phyloP scores from a whole-genome alignment of 495 filamentous ascomycete genomes.

The Staphylotrichum longicolle region DNA sequence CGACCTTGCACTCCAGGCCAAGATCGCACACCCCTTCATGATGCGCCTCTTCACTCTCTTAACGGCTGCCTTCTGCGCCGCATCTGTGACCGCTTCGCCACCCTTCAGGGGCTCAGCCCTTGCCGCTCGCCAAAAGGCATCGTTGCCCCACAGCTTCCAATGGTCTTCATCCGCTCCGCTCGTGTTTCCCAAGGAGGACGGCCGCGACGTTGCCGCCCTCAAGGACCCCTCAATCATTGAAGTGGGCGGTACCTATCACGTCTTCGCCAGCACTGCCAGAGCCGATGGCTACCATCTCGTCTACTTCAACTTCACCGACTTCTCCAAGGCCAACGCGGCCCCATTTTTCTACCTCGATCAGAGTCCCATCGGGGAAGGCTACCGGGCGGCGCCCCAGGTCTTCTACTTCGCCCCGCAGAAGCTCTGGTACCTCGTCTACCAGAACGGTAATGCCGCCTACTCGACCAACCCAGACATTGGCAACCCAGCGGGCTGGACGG shows the following conservation, averaged over 20 bases:
- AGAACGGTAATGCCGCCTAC: slow-evolving; percentile 34
- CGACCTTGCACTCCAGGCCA: too few species aligned
- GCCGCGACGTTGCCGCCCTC: slow-evolving; percentile 27
- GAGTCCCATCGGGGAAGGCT: slow-evolving; percentile 25
- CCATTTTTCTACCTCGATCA: slow-evolving; percentile 30
- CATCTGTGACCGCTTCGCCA: too few species aligned
- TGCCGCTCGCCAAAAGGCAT: too few species aligned
- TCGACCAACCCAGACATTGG: slow-evolving; percentile 31
- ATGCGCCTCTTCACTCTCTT: too few species aligned
- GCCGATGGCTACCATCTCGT: slow-evolving; percentile 27
- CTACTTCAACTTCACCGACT: slow-evolving; percentile 31
- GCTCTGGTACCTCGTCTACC: slow-evolving; percentile 33
- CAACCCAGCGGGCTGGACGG: slow-evolving; percentile 31
- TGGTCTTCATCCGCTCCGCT: slow-evolving; percentile 28
- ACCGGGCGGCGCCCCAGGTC: slow-evolving; percentile 31
- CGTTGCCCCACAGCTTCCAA: slow-evolving; percentile 18
- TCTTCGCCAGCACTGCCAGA: slow-evolving; percentile 30
- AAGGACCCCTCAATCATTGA: slow-evolving; percentile 30
- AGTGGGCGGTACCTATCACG: slow-evolving; percentile 32
- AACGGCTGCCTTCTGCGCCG: too few species aligned
- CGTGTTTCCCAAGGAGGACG: slow-evolving; percentile 28
- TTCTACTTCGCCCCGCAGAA: slow-evolving; percentile 31
- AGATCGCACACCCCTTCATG: too few species aligned
- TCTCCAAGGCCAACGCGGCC: slow-evolving; percentile 18
- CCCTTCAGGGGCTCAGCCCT: too few species aligned